These are phyloP conservation scores for Ministeria vibrans DNA, from an alignment of 78 protist species.

Conservation along the genomic window DNA sequence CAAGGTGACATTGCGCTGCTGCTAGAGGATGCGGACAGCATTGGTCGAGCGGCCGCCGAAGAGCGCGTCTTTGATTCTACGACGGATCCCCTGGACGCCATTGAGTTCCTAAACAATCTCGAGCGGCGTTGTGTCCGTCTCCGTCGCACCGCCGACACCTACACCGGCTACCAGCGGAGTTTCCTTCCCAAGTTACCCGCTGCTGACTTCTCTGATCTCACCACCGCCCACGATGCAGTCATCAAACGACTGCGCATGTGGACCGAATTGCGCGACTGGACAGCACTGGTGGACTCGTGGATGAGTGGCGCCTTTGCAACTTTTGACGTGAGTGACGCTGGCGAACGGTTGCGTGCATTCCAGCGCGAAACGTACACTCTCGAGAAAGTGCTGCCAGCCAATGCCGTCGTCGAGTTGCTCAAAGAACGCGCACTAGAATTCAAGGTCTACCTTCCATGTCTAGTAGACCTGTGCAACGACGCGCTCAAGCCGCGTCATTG, in stretches of 20 bases:
- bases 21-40: too few species aligned
- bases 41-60: neutral
- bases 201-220: too few species aligned
- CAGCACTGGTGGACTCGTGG: too few species aligned
- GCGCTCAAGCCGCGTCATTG: constrained; percentile 38
- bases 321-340: too few species aligned
- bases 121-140: neutral
- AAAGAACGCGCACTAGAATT: neutral
- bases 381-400: neutral
- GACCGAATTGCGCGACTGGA: too few species aligned
- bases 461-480: constrained; percentile 28
- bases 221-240: too few species aligned
- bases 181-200: too few species aligned
- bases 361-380: neutral
- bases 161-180: neutral
- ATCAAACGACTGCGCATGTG: too few species aligned
- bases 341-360: neutral
- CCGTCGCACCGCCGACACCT: neutral
- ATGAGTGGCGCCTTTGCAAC: too few species aligned
- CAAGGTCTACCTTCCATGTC: neutral
- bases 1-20: constrained; percentile 4
- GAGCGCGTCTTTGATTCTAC: neutral
- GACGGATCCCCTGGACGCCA: neutral
- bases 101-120: neutral
- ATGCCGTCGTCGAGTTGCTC: constrained; percentile 25